Evolutionary conservation across 495 filamentous ascomycete genomes (phyloP).

Genomic region (Aspergillus funiculosus): DNA sequence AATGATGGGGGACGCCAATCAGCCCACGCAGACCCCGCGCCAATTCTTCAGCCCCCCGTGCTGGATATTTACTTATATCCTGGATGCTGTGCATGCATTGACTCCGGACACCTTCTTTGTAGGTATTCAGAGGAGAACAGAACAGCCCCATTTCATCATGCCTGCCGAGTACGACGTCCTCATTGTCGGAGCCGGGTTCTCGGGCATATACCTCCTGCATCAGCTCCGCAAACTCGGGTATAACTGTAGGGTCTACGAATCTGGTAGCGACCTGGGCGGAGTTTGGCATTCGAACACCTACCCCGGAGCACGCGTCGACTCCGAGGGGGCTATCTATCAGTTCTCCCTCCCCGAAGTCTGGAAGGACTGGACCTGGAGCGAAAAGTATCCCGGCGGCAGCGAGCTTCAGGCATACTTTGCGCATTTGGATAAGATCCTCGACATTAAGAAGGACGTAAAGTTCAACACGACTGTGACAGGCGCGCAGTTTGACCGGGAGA

Average conservation of each 20-base stretch:
- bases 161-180: constrained; percentile 25
- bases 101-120: too few species aligned
- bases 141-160: too few species aligned
- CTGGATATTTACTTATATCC: too few species aligned
- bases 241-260: constrained; percentile 37
- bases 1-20: too few species aligned
- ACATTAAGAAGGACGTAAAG: constrained; percentile 41
- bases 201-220: constrained; percentile 33
- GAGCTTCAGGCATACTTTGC: constrained; percentile 44
- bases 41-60: too few species aligned
- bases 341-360: constrained; percentile 43
- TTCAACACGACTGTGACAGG: constrained; percentile 42
- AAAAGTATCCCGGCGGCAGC: constrained; percentile 40
- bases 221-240: constrained; percentile 30
- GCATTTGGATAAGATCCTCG: constrained; percentile 33
- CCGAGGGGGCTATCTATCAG: constrained; percentile 42
- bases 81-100: too few species aligned
- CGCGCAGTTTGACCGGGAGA: constrained; percentile 34
- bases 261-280: constrained; percentile 41
- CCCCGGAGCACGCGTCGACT: constrained; percentile 41
- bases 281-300: constrained; percentile 51
- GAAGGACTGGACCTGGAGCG: constrained; percentile 43
- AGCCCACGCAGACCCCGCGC: too few species aligned
- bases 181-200: constrained; percentile 31
- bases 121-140: too few species aligned